Percentiles rank a stretch among this genome's conserved stretches.
Conservation (phyloP, 2,329 filamentous ascomycete genomes). For the Fusarium newnesense region DNA sequence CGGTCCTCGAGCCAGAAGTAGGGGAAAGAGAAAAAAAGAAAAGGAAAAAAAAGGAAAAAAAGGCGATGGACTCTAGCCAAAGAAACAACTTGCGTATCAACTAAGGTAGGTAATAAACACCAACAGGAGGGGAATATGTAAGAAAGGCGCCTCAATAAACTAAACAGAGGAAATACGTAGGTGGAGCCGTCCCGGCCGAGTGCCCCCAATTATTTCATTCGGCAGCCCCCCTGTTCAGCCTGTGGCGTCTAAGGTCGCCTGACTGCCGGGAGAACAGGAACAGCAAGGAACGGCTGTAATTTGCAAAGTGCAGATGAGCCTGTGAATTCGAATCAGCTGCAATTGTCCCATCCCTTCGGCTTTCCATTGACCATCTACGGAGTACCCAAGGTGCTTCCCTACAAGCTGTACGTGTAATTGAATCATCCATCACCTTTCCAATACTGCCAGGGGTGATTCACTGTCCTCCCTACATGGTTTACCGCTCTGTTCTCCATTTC, state of each 20-base stretch:
- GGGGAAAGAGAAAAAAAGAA: background rate
- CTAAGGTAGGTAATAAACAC: background rate
- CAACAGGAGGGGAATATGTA: background rate
- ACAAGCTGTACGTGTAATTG: background rate
- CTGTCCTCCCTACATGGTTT: constrained; percentile 15
- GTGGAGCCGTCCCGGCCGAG: constrained; percentile 22
- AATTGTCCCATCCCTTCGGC: background rate
- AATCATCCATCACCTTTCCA: background rate
- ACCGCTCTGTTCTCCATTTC: constrained; percentile 4
- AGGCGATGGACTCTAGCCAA: background rate
- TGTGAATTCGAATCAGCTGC: background rate
- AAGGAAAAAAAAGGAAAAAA: background rate
- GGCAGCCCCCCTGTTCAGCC: constrained; percentile 23
- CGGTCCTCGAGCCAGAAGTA: background rate
- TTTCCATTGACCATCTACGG: background rate
- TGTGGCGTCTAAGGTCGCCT: constrained; percentile 31
- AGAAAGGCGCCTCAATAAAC: constrained; percentile 3
- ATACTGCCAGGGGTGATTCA: constrained; percentile 13
- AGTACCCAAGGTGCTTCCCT: background rate
- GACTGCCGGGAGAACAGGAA: constrained; percentile 29
- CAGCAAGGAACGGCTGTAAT: background rate
- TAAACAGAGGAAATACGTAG: constrained; percentile 9
- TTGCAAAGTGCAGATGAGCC: background rate
- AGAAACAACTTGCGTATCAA: background rate
- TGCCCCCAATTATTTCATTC: constrained; percentile 29